phyloP scores from a whole-genome alignment of 2,329 filamentous ascomycete genomes.

The Capronia americana region DNA sequence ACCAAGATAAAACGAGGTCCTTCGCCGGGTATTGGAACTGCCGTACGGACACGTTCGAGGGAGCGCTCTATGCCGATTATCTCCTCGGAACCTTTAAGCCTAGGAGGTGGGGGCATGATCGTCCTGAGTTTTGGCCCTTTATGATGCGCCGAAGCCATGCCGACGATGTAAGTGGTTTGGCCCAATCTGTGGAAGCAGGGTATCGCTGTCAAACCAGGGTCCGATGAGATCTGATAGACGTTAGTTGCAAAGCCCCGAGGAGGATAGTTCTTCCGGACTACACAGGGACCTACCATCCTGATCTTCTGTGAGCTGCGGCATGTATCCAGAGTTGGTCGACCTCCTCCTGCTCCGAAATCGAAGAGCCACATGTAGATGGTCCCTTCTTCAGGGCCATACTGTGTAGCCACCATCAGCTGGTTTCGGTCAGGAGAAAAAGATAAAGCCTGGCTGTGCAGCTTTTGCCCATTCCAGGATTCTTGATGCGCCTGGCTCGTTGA shows the following conservation, averaged over 20 bases:
- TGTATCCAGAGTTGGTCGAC: neutral
- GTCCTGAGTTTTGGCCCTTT: neutral
- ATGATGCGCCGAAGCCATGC: conserved; percentile 6
- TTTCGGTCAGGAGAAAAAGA: conserved; percentile 2
- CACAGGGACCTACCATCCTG: conserved; percentile 3
- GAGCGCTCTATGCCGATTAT: neutral
- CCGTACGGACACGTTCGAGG: neutral
- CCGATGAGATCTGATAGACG: neutral
- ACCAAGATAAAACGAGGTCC: neutral
- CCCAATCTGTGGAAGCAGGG: conserved; percentile 5
- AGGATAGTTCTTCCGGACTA: neutral
- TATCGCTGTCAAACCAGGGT: conserved; percentile 8
- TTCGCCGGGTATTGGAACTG: neutral
- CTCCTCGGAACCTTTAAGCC: neutral
- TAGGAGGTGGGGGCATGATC: neutral
- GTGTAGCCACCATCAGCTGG: conserved; percentile 4
- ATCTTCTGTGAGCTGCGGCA: neutral
- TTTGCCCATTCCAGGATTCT: neutral
- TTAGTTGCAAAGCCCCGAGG: neutral
- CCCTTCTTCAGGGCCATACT: conserved; percentile 3
- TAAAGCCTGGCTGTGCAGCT: neutral
- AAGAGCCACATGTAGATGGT: conserved; percentile 8
- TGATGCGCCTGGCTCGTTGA: neutral
- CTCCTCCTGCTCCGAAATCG: neutral
- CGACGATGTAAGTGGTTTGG: conserved; percentile 7